Evolutionary conservation across 2,329 filamentous ascomycete species (phyloP).

Genomic region (Aurifilum marmelostoma): DNA sequence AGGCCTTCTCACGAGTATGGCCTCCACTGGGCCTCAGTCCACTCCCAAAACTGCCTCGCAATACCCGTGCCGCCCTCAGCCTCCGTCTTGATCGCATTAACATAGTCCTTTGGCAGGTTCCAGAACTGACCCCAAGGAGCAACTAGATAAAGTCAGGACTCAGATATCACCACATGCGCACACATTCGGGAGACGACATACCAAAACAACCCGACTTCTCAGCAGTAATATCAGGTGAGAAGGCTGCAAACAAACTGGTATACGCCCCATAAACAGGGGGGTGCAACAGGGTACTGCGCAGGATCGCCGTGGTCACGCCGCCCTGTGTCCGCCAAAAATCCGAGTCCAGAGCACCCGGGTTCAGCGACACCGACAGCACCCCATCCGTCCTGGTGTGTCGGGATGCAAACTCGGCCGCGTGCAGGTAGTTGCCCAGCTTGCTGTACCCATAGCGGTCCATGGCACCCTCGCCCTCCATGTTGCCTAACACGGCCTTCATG

Average conservation of each 20-base stretch:
- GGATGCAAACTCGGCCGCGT: slow-evolving; percentile 34
- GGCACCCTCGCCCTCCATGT: slow-evolving; percentile 30
- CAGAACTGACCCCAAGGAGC: slow-evolving; percentile 44
- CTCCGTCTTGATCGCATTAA: slow-evolving; percentile 36
- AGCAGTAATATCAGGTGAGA: slow-evolving; percentile 41
- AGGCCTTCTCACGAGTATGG: slow-evolving; percentile 21
- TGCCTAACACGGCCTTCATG: background rate
- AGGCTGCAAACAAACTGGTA: slow-evolving; percentile 44
- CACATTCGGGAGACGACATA: slow-evolving; percentile 15
- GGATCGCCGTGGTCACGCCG: slow-evolving; percentile 15
- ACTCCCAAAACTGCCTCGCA: slow-evolving; percentile 45
- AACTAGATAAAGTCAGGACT: slow-evolving; percentile 34
- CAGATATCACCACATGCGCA: no score
- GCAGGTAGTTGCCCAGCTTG: slow-evolving; percentile 35
- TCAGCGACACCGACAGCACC: slow-evolving; percentile 35
- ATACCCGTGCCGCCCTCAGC: slow-evolving; percentile 44
- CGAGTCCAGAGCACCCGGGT: slow-evolving; percentile 37
- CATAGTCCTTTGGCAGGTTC: slow-evolving; percentile 38
- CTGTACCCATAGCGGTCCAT: slow-evolving; percentile 33
- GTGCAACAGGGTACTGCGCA: slow-evolving; percentile 29
- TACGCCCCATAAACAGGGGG: slow-evolving; percentile 40
- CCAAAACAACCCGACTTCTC: slow-evolving; percentile 35
- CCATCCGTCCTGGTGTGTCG: slow-evolving; percentile 31
- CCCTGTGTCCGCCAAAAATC: slow-evolving; percentile 31
- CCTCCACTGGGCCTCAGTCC: slow-evolving; percentile 45